A percentile compares a stretch with the other conserved stretches of the same genome.
phyloP scores from a whole-genome alignment of 352 stramenopile genomes.

The Phytophthora cactorum region DNA sequence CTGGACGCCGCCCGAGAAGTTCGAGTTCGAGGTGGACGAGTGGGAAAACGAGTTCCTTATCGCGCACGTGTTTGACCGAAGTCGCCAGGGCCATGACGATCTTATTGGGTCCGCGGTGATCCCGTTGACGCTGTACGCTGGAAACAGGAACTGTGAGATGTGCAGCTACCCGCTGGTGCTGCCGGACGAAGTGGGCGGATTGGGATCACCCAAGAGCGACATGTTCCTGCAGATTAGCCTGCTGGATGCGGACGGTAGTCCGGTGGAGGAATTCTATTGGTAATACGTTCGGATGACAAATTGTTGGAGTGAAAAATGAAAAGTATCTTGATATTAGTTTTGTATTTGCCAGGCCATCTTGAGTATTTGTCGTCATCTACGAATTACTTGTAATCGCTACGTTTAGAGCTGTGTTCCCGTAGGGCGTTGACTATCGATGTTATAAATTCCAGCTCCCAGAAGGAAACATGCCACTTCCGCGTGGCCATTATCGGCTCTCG shows the following conservation, averaged over 20 bases:
- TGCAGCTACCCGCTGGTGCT: constrained; percentile 80
- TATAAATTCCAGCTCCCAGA: too few relatives aligned
- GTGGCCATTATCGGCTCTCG: too few relatives aligned
- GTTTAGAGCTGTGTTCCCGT: too few relatives aligned
- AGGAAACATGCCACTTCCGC: too few relatives aligned
- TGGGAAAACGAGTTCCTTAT: constrained; percentile 74
- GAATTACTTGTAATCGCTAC: too few relatives aligned
- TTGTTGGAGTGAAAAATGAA: background rate
- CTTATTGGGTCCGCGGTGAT: constrained; percentile 79
- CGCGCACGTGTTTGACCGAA: constrained; percentile 74
- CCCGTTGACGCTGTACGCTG: constrained; percentile 67
- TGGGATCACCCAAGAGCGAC: constrained; percentile 62
- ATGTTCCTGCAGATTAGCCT: constrained; percentile 72
- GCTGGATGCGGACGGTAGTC: constrained; percentile 53
- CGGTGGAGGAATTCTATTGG: constrained; percentile 59
- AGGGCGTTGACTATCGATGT: too few relatives aligned
- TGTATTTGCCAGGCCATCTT: background rate
- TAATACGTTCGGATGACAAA: background rate
- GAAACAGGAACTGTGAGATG: constrained; percentile 62
- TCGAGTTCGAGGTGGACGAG: constrained; percentile 70
- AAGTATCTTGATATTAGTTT: background rate
- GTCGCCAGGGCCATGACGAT: constrained; percentile 54
- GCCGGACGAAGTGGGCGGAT: constrained; percentile 61
- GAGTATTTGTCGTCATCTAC: background rate
- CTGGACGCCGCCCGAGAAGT: constrained; percentile 74